Percentiles rank a stretch among this genome's conserved stretches.
These are phyloP conservation scores for Calonectria ilicicola DNA, from an alignment of 2,329 filamentous ascomycete genomes.

Conservation along the genomic window DNA sequence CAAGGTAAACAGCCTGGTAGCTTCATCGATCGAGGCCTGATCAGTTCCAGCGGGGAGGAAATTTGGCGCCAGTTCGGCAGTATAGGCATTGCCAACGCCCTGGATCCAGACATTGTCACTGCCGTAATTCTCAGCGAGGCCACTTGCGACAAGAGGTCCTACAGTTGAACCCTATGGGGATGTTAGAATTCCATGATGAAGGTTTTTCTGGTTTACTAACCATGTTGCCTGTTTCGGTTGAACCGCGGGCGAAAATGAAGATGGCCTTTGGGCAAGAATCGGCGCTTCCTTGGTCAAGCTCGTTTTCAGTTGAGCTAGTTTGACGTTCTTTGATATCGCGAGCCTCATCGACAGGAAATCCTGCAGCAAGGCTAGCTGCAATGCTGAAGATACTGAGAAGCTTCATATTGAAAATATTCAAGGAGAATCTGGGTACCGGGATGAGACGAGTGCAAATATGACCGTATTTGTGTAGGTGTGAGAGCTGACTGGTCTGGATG, in stretches of 20 bases:
- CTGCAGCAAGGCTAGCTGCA: neutral
- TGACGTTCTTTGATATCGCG: slow-evolving; percentile 34
- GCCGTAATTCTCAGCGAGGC: slow-evolving; percentile 44
- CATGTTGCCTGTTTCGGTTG: slow-evolving; percentile 54
- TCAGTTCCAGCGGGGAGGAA: slow-evolving; percentile 52
- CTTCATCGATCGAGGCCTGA: slow-evolving; percentile 53
- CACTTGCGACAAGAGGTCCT: slow-evolving; percentile 45
- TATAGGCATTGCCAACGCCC: slow-evolving; percentile 56
- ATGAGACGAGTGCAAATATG: neutral
- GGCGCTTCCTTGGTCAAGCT: slow-evolving; percentile 44
- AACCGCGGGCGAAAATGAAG: slow-evolving; percentile 54
- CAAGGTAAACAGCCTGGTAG: slow-evolving; percentile 52
- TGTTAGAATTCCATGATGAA: too few relatives aligned
- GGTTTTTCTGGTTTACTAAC: slow-evolving; percentile 32
- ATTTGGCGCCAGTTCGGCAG: slow-evolving; percentile 50
- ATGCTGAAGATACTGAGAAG: neutral
- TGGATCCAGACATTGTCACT: slow-evolving; percentile 52
- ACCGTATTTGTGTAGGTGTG: neutral
- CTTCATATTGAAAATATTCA: slow-evolving; percentile 3
- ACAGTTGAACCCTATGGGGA: slow-evolving; percentile 42
- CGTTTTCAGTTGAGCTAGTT: slow-evolving; percentile 35
- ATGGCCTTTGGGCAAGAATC: slow-evolving; percentile 51
- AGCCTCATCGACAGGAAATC: neutral
- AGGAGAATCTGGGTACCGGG: neutral
- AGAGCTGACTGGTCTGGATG: neutral